phyloP scores from a whole-genome alignment of 352 stramenopile species.

The Phytophthora sansomeana region DNA sequence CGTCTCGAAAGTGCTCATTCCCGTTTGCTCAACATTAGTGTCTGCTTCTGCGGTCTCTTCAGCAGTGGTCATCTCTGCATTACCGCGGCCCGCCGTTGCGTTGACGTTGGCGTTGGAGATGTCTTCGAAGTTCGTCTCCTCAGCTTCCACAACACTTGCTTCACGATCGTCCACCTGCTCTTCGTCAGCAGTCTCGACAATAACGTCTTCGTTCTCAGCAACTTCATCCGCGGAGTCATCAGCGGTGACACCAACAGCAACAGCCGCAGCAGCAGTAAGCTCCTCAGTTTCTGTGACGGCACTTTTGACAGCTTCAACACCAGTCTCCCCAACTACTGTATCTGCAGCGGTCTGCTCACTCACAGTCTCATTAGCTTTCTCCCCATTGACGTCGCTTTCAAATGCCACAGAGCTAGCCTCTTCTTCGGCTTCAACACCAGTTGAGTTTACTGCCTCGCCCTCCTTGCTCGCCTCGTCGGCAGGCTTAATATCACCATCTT shows the following conservation, averaged over 20 bases:
- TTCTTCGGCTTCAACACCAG: background rate
- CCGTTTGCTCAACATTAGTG: background rate
- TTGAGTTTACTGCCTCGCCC: background rate
- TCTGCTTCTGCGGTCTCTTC: background rate
- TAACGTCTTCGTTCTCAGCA: background rate
- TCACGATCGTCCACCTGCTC: background rate
- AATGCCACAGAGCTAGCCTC: too few species aligned
- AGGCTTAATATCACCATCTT: background rate
- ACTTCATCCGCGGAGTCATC: background rate
- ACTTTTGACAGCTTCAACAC: too few species aligned
- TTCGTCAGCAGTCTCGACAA: background rate
- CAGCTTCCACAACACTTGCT: background rate
- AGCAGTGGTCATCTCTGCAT: background rate
- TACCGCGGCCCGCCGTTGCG: background rate
- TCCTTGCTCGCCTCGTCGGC: background rate
- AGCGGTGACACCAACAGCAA: background rate
- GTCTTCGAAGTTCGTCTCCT: background rate
- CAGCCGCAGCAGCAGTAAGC: background rate
- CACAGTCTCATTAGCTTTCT: background rate
- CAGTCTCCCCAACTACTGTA: background rate
- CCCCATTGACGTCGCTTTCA: background rate
- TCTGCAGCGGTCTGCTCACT: background rate
- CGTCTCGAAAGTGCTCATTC: background rate
- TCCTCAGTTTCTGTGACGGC: background rate
- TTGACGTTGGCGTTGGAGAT: background rate